Evolutionary conservation across 352 stramenopile species (phyloP), one percentile per base, ranked within the genome.

Genomic region (Globisporangium nodosum): DNA sequence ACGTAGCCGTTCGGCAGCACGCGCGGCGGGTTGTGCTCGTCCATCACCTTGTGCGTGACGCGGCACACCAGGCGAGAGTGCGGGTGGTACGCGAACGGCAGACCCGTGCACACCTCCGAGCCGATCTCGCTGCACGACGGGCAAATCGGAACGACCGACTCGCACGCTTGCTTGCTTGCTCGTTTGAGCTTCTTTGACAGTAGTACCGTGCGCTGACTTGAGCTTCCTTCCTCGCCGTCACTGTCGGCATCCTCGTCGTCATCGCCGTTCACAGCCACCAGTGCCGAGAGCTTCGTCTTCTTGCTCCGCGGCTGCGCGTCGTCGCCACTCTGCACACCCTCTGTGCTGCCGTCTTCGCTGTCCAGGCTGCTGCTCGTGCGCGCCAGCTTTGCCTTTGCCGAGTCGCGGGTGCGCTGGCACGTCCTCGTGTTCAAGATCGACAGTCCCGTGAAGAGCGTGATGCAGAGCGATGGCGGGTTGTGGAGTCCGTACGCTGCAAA

Each of bases 1-100:
- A 96, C 83, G 54, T 83, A 81, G 15, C 86, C 86, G 53, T 94
- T 96, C 9, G 86, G 86, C 15, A 96, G 65, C 24, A 87, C 79
- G 6, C 90, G 60, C 1, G 86, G 85, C 33, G 82, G 85, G 54
- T 96, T 96, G 65, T 90, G 74, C 59, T 96, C 85, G 54, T 94
- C 77, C 75, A 96, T 96, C 18, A 93, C 78, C 31, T 60, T 74
- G 50, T 88, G 71, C 0, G 82, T 93, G 45, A 95, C 65, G 15
- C 84, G 81, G 58, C 86, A 95, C 43, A 95, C 74, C 30, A 95
- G 68, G 39, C 82, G 71, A 46, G 86, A 93, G 61, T 92, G 86
- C n/a, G 85, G 78, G 46, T 94, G 86, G 52, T 90, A 87, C 24
- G 81, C 79, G 49, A 91, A 89, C 20, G 86, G 86, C 6, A 95